Conservation (phyloP, 1,284 basidiomycete genomes). For the Ceratobasidium sp. region DNA sequence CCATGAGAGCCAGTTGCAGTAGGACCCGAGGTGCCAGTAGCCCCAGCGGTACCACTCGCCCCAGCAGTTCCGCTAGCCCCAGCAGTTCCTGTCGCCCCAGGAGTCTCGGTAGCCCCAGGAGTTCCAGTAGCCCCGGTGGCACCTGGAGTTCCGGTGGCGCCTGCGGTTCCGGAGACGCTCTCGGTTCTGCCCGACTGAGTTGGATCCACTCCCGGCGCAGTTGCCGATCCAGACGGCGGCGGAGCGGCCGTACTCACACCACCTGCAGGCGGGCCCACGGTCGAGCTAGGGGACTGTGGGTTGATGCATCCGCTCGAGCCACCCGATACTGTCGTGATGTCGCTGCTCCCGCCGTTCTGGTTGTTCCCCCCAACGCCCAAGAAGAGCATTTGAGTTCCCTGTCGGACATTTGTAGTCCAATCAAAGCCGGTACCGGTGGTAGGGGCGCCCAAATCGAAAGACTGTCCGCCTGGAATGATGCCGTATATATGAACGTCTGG, state of each 20-base stretch:
- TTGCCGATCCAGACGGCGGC: background rate
- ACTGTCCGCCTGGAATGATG: conserved; percentile 81
- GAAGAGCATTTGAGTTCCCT: conserved; percentile 72
- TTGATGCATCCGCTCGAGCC: conserved; percentile 68
- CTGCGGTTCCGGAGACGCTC: conserved; percentile 12
- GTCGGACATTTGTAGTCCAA: conserved; percentile 74
- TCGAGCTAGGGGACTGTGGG: conserved; percentile 74
- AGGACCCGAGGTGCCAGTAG: conserved; percentile 62
- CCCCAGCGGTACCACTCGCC: conserved; percentile 58
- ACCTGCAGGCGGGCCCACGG: conserved; percentile 79
- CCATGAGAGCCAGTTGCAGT: conserved; percentile 36
- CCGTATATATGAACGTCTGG: conserved; percentile 69
- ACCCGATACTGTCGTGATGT: conserved; percentile 65
- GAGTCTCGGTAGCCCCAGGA: background rate
- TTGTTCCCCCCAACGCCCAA: conserved; percentile 73
- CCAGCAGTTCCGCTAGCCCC: conserved; percentile 9
- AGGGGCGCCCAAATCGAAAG: conserved; percentile 68
- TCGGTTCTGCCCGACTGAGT: background rate
- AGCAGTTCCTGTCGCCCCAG: background rate
- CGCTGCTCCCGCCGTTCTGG: conserved; percentile 74
- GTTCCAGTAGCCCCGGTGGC: conserved; percentile 11
- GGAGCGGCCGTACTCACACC: conserved; percentile 58
- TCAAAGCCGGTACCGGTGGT: conserved; percentile 66
- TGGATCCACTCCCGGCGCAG: background rate
- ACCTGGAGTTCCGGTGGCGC: background rate